These are phyloP conservation scores for Falciphora oryzae DNA, from an alignment of 2,329 filamentous ascomycete species.

Conservation along the genomic window DNA sequence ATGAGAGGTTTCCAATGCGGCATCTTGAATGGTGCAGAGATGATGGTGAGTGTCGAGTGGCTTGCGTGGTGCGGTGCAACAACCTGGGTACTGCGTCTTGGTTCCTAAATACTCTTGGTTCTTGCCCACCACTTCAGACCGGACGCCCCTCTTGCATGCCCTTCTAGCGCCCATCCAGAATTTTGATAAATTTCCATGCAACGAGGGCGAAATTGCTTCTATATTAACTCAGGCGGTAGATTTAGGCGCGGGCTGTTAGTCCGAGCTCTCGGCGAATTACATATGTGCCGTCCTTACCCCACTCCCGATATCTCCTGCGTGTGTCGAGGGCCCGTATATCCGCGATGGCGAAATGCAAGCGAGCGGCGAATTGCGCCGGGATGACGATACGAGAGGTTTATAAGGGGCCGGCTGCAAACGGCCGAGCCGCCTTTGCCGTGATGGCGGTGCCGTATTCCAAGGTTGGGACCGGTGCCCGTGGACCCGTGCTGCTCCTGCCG, in stretches of 20 bases:
- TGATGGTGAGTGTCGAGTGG: not conserved
- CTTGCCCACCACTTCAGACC: not conserved
- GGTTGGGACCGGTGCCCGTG: too few species aligned
- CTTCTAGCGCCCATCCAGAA: constrained; percentile 10
- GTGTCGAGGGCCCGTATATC: not conserved
- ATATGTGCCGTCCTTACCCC: constrained; percentile 2
- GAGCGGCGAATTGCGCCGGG: not conserved
- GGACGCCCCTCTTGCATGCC: constrained; percentile 1
- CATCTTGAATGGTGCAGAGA: constrained; percentile 8
- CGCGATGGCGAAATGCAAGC: not conserved
- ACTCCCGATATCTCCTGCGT: constrained; percentile 6
- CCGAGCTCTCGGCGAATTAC: constrained; percentile 11
- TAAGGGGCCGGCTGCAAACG: too few species aligned
- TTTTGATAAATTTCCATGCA: constrained; percentile 10
- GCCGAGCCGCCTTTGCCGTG: too few species aligned
- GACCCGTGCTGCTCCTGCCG: too few species aligned
- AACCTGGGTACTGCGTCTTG: constrained; percentile 3
- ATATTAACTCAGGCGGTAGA: constrained; percentile 11
- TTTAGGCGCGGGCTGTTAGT: constrained; percentile 12
- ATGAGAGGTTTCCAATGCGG: constrained; percentile 9
- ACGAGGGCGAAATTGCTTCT: constrained; percentile 5
- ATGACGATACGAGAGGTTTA: too few species aligned
- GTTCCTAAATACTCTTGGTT: not conserved
- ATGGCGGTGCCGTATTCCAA: too few species aligned
- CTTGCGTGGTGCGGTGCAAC: not conserved